Conservation (phyloP, 208 protist genomes). For the Crithidia expoeki region DNA sequence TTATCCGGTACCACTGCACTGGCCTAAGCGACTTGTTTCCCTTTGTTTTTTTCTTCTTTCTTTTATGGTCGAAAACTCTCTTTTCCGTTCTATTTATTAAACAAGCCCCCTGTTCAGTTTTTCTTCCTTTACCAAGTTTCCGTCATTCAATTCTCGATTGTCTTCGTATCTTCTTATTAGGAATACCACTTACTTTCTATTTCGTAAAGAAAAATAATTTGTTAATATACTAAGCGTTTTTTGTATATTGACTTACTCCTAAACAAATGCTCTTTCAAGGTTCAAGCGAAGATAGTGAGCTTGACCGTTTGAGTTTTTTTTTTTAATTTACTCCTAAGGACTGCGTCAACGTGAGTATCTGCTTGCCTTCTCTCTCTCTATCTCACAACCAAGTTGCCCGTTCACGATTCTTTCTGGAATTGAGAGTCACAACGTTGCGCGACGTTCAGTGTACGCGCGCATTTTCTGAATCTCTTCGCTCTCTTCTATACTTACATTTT, state of each 20-base stretch:
- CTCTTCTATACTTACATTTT: not conserved
- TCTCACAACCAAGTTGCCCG: slow-evolving; percentile 29
- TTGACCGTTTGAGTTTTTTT: slow-evolving; percentile 17
- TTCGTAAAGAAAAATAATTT: too few relatives aligned
- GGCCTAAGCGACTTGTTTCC: slow-evolving; percentile 6
- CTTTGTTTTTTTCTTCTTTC: slow-evolving; percentile 31
- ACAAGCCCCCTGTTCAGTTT: slow-evolving; percentile 16
- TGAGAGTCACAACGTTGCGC: not conserved
- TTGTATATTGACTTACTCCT: too few relatives aligned
- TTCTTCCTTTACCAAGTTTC: slow-evolving; percentile 23
- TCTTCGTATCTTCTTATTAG: not conserved
- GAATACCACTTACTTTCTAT: not conserved
- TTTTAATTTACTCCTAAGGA: slow-evolving; percentile 18
- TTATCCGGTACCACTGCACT: slow-evolving; percentile 13
- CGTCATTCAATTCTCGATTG: not conserved
- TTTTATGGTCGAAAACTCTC: slow-evolving; percentile 5
- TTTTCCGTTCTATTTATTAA: not conserved
- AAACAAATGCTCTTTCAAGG: too few relatives aligned
- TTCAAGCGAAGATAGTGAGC: too few relatives aligned
- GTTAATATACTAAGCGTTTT: too few relatives aligned
- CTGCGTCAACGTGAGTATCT: too few relatives aligned
- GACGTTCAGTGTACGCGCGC: not conserved
- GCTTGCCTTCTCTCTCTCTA: not conserved
- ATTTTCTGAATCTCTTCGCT: not conserved
- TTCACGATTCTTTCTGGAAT: not conserved